Conservation (phyloP, 73 alveolate species). For the Paramecium bursaria region DNA sequence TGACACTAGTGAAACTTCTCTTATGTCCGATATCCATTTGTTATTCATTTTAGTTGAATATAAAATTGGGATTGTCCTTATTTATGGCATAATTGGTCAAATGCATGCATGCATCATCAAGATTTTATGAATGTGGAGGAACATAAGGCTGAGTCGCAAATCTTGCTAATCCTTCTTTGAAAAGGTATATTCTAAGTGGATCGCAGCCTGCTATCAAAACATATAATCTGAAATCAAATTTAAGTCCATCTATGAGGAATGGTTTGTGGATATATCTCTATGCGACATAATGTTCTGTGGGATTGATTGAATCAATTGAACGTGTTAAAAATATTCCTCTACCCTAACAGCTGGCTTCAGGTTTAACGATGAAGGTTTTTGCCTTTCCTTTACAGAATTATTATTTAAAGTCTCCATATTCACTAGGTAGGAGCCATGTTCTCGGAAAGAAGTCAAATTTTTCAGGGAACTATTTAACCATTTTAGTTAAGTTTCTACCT, state of each 20-base stretch:
- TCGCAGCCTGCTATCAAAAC: constrained; percentile 94
- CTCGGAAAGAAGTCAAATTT: constrained; percentile 87
- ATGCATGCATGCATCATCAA: constrained; percentile 86
- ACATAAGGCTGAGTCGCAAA: constrained; percentile 95
- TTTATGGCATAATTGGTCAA: constrained; percentile 92
- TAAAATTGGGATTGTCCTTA: constrained; percentile 79
- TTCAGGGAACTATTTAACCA: constrained; percentile 79
- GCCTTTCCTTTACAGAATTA: constrained; percentile 73
- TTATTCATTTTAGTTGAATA: constrained; percentile 80
- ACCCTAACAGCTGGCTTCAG: constrained; percentile 89
- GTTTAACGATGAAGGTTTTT: constrained; percentile 82
- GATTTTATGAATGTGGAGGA: constrained; percentile 77
- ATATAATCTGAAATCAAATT: constrained; percentile 94
- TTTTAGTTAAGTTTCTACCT: constrained; percentile 79
- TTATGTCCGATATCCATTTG: constrained; percentile 87
- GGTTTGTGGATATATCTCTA: constrained; percentile 94
- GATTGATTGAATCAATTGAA: constrained; percentile 74
- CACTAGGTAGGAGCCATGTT: constrained; percentile 91
- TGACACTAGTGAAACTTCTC: constrained; percentile 74
- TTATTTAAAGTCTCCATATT: constrained; percentile 76
- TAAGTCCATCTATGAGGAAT: constrained; percentile 86
- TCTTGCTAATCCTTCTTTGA: constrained; percentile 95
- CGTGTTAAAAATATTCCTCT: constrained; percentile 87
- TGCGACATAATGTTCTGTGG: constrained; percentile 84
- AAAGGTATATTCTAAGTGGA: constrained; percentile 91